These are phyloP conservation scores for Tolypocladium tundrense DNA, from an alignment of 2,329 filamentous ascomycete genomes.

Conservation along the genomic window DNA sequence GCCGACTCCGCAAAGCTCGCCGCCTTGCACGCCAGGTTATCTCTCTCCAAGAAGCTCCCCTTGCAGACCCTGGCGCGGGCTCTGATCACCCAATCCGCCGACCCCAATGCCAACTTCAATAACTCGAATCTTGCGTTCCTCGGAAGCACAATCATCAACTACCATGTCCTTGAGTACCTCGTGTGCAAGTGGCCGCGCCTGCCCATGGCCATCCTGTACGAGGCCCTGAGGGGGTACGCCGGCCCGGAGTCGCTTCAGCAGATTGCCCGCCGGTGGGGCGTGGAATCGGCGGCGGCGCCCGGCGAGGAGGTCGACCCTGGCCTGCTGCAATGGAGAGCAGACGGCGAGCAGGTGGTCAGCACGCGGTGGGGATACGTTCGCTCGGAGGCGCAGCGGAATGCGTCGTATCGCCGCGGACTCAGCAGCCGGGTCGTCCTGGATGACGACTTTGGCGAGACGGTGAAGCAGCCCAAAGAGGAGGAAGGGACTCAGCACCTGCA, in stretches of 20 bases:
- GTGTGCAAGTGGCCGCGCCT: constrained; percentile 84
- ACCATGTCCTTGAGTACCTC: constrained; percentile 82
- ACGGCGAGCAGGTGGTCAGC: constrained; percentile 32
- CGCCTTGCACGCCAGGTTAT: constrained; percentile 82
- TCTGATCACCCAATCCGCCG: constrained; percentile 77
- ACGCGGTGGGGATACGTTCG: constrained; percentile 42
- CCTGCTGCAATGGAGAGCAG: constrained; percentile 65
- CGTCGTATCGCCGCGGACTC: constrained; percentile 52
- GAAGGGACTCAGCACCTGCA: constrained; percentile 56
- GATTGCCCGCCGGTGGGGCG: constrained; percentile 79
- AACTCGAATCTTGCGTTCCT: constrained; percentile 75
- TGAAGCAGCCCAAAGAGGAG: constrained; percentile 15
- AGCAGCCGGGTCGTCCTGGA: constrained; percentile 72
- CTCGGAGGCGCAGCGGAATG: constrained; percentile 34
- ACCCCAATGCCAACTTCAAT: constrained; percentile 72
- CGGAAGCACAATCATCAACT: constrained; percentile 73
- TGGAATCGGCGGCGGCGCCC: constrained; percentile 77
- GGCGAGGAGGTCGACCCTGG: constrained; percentile 89
- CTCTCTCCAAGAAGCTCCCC: constrained; percentile 71
- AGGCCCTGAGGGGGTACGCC: constrained; percentile 74
- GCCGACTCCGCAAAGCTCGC: constrained; percentile 76
- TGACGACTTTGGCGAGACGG: constrained; percentile 68
- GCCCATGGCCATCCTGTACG: constrained; percentile 78
- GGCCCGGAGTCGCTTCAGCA: constrained; percentile 64
- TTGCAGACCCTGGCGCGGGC: constrained; percentile 77